phyloP scores from a whole-genome alignment of 768 basidiomycete genomes.

The Chalciporus sphaerocephalus region DNA sequence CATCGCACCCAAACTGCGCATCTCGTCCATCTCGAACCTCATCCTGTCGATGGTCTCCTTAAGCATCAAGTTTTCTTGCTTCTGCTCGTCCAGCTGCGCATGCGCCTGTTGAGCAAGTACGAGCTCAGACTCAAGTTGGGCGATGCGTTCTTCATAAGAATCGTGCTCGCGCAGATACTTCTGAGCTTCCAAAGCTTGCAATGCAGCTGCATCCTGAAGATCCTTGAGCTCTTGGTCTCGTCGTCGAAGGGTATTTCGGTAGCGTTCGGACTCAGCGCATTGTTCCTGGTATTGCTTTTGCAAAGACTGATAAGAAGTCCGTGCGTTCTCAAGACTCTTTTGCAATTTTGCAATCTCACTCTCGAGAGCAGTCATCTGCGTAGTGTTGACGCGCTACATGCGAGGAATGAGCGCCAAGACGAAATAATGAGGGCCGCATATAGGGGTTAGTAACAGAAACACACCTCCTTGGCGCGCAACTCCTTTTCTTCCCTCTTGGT shows the following conservation, averaged over 20 bases:
- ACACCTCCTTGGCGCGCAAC: slow-evolving; percentile 77
- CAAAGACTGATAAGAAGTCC: slow-evolving; percentile 66
- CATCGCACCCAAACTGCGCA: slow-evolving; percentile 49
- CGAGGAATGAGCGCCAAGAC: slow-evolving; percentile 5
- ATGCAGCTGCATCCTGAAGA: slow-evolving; percentile 52
- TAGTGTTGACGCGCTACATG: slow-evolving; percentile 54
- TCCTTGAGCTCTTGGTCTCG: slow-evolving; percentile 71
- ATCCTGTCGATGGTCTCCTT: slow-evolving; percentile 97
- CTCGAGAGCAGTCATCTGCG: slow-evolving; percentile 68
- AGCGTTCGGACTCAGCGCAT: slow-evolving; percentile 72
- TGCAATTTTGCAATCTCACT: slow-evolving; percentile 74
- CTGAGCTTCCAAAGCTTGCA: slow-evolving; percentile 60
- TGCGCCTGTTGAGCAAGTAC: slow-evolving; percentile 65
- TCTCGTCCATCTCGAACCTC: slow-evolving; percentile 91
- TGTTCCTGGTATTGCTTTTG: slow-evolving; percentile 91
- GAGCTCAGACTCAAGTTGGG: slow-evolving; percentile 69
- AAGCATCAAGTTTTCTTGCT: slow-evolving; percentile 87
- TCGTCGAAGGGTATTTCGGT: slow-evolving; percentile 67
- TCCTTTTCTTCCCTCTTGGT: slow-evolving; percentile 94
- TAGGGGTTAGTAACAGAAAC: slow-evolving; percentile 12
- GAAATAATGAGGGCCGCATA: neutral
- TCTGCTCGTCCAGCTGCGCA: slow-evolving; percentile 80
- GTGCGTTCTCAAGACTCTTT: slow-evolving; percentile 68
- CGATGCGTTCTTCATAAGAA: slow-evolving; percentile 66
- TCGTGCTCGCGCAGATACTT: slow-evolving; percentile 69